These are phyloP conservation scores for Pestalotiopsis sp. DNA, from an alignment of 2,329 filamentous ascomycete genomes.

Conservation along the genomic window DNA sequence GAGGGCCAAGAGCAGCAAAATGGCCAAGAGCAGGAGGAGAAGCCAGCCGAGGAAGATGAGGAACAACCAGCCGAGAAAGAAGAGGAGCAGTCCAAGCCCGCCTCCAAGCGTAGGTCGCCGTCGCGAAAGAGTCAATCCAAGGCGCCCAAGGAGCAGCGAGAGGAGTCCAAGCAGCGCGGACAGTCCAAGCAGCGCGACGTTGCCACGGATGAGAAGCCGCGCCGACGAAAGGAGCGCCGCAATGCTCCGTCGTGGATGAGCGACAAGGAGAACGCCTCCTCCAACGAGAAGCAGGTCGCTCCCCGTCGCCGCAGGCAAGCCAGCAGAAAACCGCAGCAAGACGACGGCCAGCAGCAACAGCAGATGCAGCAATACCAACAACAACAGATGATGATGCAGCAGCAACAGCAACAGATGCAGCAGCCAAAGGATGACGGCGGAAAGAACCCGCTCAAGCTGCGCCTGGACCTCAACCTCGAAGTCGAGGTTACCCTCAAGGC, in stretches of 20 bases:
- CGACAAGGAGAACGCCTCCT: constrained; percentile 24
- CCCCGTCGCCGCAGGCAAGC: constrained; percentile 23
- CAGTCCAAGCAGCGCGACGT: constrained; percentile 26
- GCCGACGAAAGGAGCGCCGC: constrained; percentile 20
- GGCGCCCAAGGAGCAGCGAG: constrained; percentile 11
- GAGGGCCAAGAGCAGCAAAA: constrained; percentile 17
- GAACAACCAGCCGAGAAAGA: constrained; percentile 19
- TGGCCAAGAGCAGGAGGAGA: constrained; percentile 21
- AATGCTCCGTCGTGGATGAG: constrained; percentile 32
- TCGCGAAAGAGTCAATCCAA: constrained; percentile 47
- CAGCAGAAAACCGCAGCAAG: constrained; percentile 20
- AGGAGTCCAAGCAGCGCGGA: constrained; percentile 22
- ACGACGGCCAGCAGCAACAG: constrained; percentile 24
- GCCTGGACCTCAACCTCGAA: constrained; percentile 80
- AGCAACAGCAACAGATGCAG: constrained; percentile 33
- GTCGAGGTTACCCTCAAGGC: constrained; percentile 86
- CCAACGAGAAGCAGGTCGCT: constrained; percentile 31
- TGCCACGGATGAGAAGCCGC: constrained; percentile 28
- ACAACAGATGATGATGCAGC: constrained; percentile 19
- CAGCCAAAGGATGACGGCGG: constrained; percentile 40
- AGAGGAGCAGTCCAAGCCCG: constrained; percentile 17
- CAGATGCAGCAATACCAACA: constrained; percentile 30
- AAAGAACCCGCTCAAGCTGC: constrained; percentile 70
- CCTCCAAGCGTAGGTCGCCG: constrained; percentile 21
- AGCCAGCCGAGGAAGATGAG: constrained; percentile 12